Base-by-base conservation (phyloP, 108 stramenopile genomes). In the Nitzschia putrida region DNA sequence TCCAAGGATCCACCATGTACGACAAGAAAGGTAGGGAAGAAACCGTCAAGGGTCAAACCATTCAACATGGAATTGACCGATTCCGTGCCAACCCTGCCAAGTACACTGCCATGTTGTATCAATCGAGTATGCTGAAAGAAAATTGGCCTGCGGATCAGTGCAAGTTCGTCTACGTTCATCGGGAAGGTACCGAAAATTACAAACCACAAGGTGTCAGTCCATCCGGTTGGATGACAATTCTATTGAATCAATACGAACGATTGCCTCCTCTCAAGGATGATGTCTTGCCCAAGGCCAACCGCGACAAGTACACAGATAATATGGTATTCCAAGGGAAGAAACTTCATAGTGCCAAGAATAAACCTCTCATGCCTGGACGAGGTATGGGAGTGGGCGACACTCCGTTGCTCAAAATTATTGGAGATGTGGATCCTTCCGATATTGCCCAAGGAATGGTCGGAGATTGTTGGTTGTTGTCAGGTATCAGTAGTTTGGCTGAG, bases 381-480 rank as follows among this genome's bases (percentile, higher is more conserved):
- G 80, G 80, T 24, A 81, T 81, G 80, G 80, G 71, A n/a, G 58
- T 72, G 7, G 64, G 74, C 25, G 80, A 81, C 51, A 66, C 57
- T 13, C 80, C 80, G 0, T 55, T 66, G 20, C 47, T 81, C 20
- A 72, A 71, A 47, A 61, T 81, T 20, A 72, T 81, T 57, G 55
- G 64, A 2, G 71, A 81, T 40, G 67, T 81, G 7, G 80, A 81
- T 57, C 80, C 80, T 12, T 71, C 74, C 9, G 80, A 81, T 55
- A 74, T 81, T 50, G 40, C 71, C 2, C 80, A 81, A 72, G 80
- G 80, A 37, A 44, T 41, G 8, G 74, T 81, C 16, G 80, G 74
- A 9, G 74, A 81, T 67, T 81, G 80, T 58, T 81, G 80, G 80
- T 50, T 81, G 26, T 41, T 81, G 18, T 74, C 73, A 11, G 80